phyloP scores from a whole-genome alignment of 306 rosid genomes.

The Cicer arietinum region DNA sequence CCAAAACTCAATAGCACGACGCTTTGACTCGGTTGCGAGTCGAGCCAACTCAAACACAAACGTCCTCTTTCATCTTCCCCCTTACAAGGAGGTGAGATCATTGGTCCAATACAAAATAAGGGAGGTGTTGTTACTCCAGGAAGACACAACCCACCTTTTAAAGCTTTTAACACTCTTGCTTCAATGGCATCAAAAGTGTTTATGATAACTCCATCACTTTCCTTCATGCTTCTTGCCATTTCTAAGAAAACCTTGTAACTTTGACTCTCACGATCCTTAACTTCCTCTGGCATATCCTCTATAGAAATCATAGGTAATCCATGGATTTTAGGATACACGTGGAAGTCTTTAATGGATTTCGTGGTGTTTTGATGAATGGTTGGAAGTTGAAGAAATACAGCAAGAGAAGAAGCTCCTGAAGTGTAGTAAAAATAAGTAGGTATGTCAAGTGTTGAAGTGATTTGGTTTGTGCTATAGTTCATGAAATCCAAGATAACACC shows the following conservation, averaged over 20 bases:
- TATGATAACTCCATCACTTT: conserved; percentile 27
- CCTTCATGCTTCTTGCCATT: background rate
- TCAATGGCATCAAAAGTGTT: conserved; percentile 38
- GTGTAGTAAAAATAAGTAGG: conserved; percentile 50
- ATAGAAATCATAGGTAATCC: conserved; percentile 32
- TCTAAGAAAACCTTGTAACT: background rate
- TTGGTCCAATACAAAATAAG: conserved; percentile 52
- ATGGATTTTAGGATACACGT: conserved; percentile 13
- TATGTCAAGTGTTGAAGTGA: conserved; percentile 43
- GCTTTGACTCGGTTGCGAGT: conserved; percentile 56
- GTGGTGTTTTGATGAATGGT: conserved; percentile 30
- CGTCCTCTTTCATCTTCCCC: conserved; percentile 33
- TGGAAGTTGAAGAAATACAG: conserved; percentile 16
- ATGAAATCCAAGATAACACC: conserved; percentile 59
- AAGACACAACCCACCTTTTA: conserved; percentile 40
- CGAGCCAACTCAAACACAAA: conserved; percentile 53
- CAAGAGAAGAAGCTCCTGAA: conserved; percentile 40
- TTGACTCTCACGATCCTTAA: background rate
- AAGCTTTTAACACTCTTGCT: conserved; percentile 13
- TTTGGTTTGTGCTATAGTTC: conserved; percentile 31
- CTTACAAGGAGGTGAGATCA: conserved; percentile 13
- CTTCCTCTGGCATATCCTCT: background rate
- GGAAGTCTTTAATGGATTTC: conserved; percentile 33
- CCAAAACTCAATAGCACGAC: conserved; percentile 69
- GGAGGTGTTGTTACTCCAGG: conserved; percentile 34